phyloP scores from a whole-genome alignment of 2,329 filamentous ascomycete species.

The Fusarium armeniacum region DNA sequence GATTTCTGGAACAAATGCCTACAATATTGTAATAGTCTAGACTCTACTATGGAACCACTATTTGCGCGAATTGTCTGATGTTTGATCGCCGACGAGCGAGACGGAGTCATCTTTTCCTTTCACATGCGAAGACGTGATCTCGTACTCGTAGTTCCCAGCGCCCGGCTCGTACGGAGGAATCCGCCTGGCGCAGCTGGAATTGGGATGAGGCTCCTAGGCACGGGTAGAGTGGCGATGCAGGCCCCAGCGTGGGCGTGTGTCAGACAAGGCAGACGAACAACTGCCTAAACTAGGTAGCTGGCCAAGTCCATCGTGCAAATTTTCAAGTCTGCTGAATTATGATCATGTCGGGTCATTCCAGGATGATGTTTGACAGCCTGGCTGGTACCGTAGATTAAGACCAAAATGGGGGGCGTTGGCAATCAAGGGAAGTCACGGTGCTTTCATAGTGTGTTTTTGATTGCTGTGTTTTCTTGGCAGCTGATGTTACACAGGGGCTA shows the following conservation, averaged over 20 bases:
- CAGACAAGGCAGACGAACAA: conserved; percentile 30
- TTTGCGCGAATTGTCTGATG: conserved; percentile 3
- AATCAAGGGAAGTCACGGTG: conserved; percentile 10
- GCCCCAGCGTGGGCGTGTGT: conserved; percentile 18
- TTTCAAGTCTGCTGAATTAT: conserved; percentile 13
- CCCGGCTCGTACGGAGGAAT: conserved; percentile 39
- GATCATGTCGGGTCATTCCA: conserved; percentile 8
- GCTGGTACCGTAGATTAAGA: conserved; percentile 6
- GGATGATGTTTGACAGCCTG: conserved; percentile 19
- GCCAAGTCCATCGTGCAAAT: conserved; percentile 6
- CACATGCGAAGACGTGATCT: conserved; percentile 12
- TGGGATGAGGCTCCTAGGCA: conserved; percentile 25
- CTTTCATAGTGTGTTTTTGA: conserved; percentile 6
- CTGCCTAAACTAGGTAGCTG: conserved; percentile 7
- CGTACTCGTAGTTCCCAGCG: conserved; percentile 18
- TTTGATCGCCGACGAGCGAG: conserved; percentile 10
- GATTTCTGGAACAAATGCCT: conserved; percentile 25
- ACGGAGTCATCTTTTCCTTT: conserved; percentile 4
- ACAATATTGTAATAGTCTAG: conserved; percentile 14
- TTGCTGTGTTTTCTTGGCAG: conserved; percentile 12
- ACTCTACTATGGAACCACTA: conserved; percentile 6
- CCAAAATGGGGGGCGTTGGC: conserved; percentile 14
- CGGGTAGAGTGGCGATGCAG: conserved; percentile 28
- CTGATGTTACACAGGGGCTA: conserved; percentile 9
- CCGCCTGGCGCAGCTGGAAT: conserved; percentile 23